Percentiles rank a stretch among this genome's conserved stretches.
phyloP scores from a whole-genome alignment of 2,329 filamentous ascomycete genomes.

The Fusarium sp. region DNA sequence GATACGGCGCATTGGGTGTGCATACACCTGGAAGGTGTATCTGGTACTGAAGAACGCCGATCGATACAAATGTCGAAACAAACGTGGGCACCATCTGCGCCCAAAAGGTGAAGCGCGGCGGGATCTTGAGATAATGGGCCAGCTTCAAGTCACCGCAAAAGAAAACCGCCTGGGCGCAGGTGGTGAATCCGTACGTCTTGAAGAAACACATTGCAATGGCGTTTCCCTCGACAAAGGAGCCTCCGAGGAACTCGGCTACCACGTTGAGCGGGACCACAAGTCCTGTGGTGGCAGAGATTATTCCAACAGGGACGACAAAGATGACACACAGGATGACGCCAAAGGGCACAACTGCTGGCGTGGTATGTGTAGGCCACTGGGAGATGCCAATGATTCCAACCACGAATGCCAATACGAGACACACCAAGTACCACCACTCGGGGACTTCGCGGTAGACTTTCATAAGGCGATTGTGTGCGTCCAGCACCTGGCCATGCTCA shows the following conservation, averaged over 20 bases:
- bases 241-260: constrained; percentile 59
- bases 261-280: constrained; percentile 55
- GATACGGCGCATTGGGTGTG: constrained; percentile 48
- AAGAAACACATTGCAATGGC: constrained; percentile 59
- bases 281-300: constrained; percentile 56
- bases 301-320: constrained; percentile 56
- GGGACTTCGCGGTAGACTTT: constrained; percentile 56
- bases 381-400: constrained; percentile 50
- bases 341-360: constrained; percentile 54
- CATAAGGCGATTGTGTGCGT: constrained; percentile 60
- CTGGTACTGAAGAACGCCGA: constrained; percentile 51
- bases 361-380: constrained; percentile 55
- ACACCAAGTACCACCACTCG: constrained; percentile 57
- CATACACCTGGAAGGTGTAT: constrained; percentile 51
- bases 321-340: constrained; percentile 53
- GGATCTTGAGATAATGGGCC: constrained; percentile 58
- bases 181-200: constrained; percentile 53
- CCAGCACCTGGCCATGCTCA: constrained; percentile 39
- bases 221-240: constrained; percentile 53
- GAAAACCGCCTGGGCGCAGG: constrained; percentile 48
- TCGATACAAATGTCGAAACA: constrained; percentile 48
- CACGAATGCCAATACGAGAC: constrained; percentile 45
- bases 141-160: constrained; percentile 51
- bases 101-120: constrained; percentile 49
- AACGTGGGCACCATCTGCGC: constrained; percentile 50